A percentile compares a stretch with the other conserved stretches of the same genome.
phyloP scores from a whole-genome alignment of 2,329 filamentous ascomycete species.

The Monosporascus cannonballus region DNA sequence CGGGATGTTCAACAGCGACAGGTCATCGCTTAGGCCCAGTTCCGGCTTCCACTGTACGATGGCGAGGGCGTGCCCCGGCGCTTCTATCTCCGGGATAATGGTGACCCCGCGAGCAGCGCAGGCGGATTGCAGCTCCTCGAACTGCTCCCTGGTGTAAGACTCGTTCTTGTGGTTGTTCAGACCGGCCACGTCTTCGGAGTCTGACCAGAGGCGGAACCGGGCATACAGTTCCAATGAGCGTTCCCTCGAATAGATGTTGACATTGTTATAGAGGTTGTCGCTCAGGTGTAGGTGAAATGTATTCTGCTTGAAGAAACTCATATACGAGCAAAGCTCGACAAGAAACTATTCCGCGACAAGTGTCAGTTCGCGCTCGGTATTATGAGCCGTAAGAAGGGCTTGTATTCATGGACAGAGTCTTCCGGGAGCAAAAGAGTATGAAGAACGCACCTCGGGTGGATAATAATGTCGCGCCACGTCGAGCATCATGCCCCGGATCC shows the following conservation, averaged over 20 bases:
- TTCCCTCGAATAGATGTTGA: conserved; percentile 40
- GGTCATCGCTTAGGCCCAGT: conserved; percentile 38
- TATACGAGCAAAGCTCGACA: conserved; percentile 51
- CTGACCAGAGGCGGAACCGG: conserved; percentile 48
- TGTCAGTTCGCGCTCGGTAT: background rate
- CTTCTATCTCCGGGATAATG: conserved; percentile 54
- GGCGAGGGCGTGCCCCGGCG: conserved; percentile 49
- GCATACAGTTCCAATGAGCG: conserved; percentile 45
- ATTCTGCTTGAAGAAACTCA: conserved; percentile 57
- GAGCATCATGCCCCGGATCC: conserved; percentile 40
- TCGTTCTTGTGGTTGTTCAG: conserved; percentile 48
- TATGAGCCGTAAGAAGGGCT: background rate
- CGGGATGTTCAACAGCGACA: conserved; percentile 48
- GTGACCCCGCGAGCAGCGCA: conserved; percentile 52
- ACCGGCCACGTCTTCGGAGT: conserved; percentile 38
- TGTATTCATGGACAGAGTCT: background rate
- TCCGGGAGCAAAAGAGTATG: background rate
- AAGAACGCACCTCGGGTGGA: conserved; percentile 30
- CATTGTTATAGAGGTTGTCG: conserved; percentile 49
- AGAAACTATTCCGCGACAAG: conserved; percentile 33
- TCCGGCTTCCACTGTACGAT: conserved; percentile 55
- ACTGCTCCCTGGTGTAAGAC: conserved; percentile 44
- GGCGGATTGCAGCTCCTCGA: conserved; percentile 43
- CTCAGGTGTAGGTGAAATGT: conserved; percentile 52
- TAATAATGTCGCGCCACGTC: conserved; percentile 53